Evolutionary conservation across 345 rosid species (phyloP).

Genomic region (Linum usitatissimum): DNA sequence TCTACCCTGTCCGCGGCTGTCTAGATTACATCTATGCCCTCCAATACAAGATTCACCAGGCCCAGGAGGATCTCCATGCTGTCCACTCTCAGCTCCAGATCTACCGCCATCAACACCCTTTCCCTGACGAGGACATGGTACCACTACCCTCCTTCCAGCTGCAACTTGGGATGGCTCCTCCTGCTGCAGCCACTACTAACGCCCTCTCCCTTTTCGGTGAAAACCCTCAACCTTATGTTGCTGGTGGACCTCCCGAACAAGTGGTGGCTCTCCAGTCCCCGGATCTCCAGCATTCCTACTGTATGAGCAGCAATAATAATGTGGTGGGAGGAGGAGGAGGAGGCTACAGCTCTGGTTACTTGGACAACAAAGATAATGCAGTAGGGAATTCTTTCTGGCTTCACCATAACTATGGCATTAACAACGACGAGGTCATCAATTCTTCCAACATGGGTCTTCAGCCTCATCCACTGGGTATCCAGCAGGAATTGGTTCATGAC

Average conservation of each 20-base stretch:
- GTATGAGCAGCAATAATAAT: conserved; percentile 22
- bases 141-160: conserved; percentile 37
- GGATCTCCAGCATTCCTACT: conserved; percentile 29
- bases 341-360: conserved; percentile 12
- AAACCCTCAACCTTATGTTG: conserved; percentile 14
- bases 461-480: conserved; percentile 20
- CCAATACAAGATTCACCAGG: conserved; percentile 32
- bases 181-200: conserved; percentile 15
- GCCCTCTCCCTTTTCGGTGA: conserved; percentile 25
- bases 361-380: conserved; percentile 36
- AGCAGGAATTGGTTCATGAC: conserved; percentile 40
- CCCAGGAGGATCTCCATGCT: conserved; percentile 50
- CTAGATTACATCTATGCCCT: conserved; percentile 42
- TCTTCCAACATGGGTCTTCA: conserved; percentile 32
- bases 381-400: conserved; percentile 29
- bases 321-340: conserved; percentile 1
- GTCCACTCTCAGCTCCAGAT: conserved; percentile 51
- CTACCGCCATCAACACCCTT: conserved; percentile 38
- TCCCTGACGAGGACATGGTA: conserved; percentile 10
- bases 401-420: conserved; percentile 20
- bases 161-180: conserved; percentile 69
- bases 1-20: conserved; percentile 74
- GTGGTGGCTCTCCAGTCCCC: conserved; percentile 7
- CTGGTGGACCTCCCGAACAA: background rate
- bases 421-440: conserved; percentile 12